Evolutionary conservation across 345 rosid species (phyloP).

Genomic region (Iberis pinnata): DNA sequence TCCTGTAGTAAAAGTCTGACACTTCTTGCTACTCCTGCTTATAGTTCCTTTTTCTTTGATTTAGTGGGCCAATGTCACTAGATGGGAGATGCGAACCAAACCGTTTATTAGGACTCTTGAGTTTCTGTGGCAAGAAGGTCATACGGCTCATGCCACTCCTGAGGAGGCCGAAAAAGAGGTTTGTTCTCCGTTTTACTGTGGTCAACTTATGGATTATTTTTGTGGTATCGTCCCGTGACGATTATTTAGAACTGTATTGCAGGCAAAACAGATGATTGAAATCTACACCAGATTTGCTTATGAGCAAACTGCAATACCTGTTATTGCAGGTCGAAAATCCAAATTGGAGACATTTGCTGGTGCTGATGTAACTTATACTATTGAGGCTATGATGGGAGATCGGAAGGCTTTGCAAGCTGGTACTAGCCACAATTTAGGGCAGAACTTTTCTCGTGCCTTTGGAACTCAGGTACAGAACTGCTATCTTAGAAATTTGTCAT

Average conservation of each 20-base stretch:
- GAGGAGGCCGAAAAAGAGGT: slow-evolving; percentile 96
- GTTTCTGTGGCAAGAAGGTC: slow-evolving; percentile 98
- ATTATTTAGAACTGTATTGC: slow-evolving; percentile 25
- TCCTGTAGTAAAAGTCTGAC: background rate
- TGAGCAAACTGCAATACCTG: slow-evolving; percentile 94
- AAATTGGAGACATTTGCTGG: slow-evolving; percentile 89
- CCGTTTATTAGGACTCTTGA: slow-evolving; percentile 95
- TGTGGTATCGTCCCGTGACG: slow-evolving; percentile 1
- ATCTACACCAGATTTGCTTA: slow-evolving; percentile 81
- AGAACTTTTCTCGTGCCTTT: slow-evolving; percentile 85
- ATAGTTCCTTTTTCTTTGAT: background rate
- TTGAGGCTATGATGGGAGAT: slow-evolving; percentile 99
- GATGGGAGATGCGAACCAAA: slow-evolving; percentile 95
- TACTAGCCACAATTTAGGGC: slow-evolving; percentile 90
- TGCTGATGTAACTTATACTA: slow-evolving; percentile 77
- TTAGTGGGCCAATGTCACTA: slow-evolving; percentile 95
- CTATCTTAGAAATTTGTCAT: slow-evolving; percentile 1
- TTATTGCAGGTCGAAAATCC: slow-evolving; percentile 84
- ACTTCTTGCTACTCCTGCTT: background rate
- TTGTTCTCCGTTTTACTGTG: slow-evolving; percentile 13
- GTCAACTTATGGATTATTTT: background rate
- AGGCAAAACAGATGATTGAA: slow-evolving; percentile 87
- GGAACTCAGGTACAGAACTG: slow-evolving; percentile 55
- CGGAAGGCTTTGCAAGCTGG: slow-evolving; percentile 91
- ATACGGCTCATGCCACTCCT: slow-evolving; percentile 80